Evolutionary conservation across 768 basidiomycete species (phyloP).

Genomic region (Xerocomellus dryophilus): DNA sequence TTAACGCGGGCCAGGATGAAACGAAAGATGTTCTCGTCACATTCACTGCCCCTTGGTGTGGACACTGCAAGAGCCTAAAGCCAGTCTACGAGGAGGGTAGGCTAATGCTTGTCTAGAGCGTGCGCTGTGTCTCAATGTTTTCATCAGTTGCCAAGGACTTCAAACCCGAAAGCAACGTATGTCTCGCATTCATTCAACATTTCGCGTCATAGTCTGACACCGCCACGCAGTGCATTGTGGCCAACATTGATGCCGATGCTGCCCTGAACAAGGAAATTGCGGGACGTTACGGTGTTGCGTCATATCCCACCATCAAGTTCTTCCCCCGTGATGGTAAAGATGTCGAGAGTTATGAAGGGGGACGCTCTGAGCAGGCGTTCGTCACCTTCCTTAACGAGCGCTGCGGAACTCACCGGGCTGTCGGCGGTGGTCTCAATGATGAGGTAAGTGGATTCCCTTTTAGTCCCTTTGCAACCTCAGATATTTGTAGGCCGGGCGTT

Average conservation of each 20-base stretch:
- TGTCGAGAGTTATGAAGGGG: constrained; percentile 64
- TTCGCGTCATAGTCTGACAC: constrained; percentile 6
- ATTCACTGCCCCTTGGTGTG: constrained; percentile 87
- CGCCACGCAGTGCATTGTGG: constrained; percentile 69
- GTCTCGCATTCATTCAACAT: constrained; percentile 13
- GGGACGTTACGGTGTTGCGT: constrained; percentile 63
- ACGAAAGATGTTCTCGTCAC: constrained; percentile 82
- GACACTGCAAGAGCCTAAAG: constrained; percentile 92
- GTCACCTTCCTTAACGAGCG: constrained; percentile 78
- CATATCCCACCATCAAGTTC: constrained; percentile 95
- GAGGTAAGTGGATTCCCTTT: constrained; percentile 39
- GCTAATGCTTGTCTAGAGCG: neutral
- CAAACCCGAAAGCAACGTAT: constrained; percentile 69
- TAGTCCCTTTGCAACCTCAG: neutral
- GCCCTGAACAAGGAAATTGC: constrained; percentile 72
- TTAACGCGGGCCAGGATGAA: constrained; percentile 43
- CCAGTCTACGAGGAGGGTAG: constrained; percentile 79
- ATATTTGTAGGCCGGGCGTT: constrained; percentile 69
- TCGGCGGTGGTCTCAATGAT: constrained; percentile 78
- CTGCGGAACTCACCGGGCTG: constrained; percentile 80
- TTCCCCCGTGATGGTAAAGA: constrained; percentile 74
- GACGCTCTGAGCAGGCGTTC: constrained; percentile 72
- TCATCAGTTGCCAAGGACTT: constrained; percentile 73
- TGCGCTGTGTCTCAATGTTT: neutral
- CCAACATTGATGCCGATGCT: constrained; percentile 89